These are phyloP conservation scores for Gossypium bickii DNA, from an alignment of 345 rosid species.

Conservation along the genomic window DNA sequence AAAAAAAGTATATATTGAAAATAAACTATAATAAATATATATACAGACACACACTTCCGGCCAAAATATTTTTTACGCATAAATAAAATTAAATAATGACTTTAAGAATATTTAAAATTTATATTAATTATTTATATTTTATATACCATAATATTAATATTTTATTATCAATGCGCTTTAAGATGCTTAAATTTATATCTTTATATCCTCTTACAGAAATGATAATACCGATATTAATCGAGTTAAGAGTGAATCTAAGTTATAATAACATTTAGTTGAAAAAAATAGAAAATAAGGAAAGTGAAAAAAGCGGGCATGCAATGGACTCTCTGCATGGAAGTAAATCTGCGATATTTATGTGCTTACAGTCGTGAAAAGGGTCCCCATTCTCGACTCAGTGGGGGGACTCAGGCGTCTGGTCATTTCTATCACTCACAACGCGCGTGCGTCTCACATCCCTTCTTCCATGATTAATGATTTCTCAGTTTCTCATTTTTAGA, in stretches of 20 bases:
- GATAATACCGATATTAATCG: rapidly evolving
- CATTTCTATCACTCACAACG: not conserved
- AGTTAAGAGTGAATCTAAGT: rapidly evolving
- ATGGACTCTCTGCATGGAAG: not conserved
- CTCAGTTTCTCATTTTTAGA: not conserved
- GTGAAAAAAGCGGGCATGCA: not conserved
- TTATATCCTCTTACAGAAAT: rapidly evolving
- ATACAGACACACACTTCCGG: not conserved
- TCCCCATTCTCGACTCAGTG: not conserved
- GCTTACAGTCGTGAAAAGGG: not conserved
- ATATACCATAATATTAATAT: too few species aligned
- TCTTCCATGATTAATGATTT: not conserved
- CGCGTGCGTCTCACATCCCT: not conserved
- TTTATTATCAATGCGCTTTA: too few species aligned
- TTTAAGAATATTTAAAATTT: too few species aligned
- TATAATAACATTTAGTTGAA: too few species aligned
- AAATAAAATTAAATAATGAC: too few species aligned
- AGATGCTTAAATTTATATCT: rapidly evolving
- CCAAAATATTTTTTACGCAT: not conserved
- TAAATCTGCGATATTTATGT: not conserved
- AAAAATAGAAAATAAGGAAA: not conserved
- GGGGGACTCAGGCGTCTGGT: not conserved
- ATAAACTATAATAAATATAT: not conserved
- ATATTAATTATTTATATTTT: too few species aligned
- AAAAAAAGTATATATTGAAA: too few species aligned